phyloP scores from a whole-genome alignment of 345 rosid genomes.

The Iberis pinnata region DNA sequence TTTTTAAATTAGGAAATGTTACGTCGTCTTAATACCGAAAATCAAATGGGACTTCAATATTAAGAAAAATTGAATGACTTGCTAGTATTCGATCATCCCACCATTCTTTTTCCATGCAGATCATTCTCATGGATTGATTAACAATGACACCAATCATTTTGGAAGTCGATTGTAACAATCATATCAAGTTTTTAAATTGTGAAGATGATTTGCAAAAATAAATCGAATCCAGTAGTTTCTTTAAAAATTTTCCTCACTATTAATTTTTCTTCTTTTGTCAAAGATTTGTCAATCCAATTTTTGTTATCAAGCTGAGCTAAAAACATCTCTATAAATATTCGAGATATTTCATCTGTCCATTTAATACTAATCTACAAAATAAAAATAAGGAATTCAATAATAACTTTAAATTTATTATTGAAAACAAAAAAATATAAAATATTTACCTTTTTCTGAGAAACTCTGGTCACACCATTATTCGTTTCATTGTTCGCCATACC shows the following conservation, averaged over 20 bases:
- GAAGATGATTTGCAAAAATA: not conserved
- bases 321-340: not conserved
- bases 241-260: not conserved
- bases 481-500: no score
- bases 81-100: not conserved
- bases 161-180: not conserved
- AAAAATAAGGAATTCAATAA: no score
- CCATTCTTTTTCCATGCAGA: not conserved
- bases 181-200: not conserved
- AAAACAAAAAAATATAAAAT: no score
- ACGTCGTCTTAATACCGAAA: no score
- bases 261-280: not conserved
- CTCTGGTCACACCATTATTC: no score
- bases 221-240: not conserved
- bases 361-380: not conserved
- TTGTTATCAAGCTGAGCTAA: constrained; percentile 1
- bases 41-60: no score
- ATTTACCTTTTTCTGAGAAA: no score
- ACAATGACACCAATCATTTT: not conserved
- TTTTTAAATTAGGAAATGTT: not conserved
- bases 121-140: not conserved
- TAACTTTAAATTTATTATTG: no score
- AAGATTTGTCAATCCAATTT: not conserved
- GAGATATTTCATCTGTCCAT: not conserved
- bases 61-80: not conserved